Base-by-base conservation (phyloP, 345 rosid species). In the Hibiscus trionum region DNA sequence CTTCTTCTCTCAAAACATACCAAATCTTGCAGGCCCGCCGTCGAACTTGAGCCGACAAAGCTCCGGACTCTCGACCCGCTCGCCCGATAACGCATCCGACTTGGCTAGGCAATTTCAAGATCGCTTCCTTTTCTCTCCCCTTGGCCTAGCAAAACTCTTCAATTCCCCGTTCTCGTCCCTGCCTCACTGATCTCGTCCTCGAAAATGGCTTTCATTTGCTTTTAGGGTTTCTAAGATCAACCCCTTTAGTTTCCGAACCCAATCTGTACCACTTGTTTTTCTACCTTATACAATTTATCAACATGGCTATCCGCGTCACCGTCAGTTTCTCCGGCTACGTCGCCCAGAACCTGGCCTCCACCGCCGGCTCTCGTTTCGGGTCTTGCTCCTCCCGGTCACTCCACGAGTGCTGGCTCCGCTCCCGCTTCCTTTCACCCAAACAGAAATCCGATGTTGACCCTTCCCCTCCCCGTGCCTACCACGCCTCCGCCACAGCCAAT, bases 301-400 rank as follows among this genome's bases (percentile, higher is more conserved):
- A 3, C 16, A 92, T 92, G 98, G 96, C 98, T 75, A 76, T 93
- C 46, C 88, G 93, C 24, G 90, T 83, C 39, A 88, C 93, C 71
- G 33, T 89, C 76, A 79, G 82, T 33, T 88, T 73, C 84, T 89
- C 98, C 69, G 84, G 86, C 80, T 88, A 82, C 77, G 83, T 80
- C 35, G 93, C 90, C 72, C 82, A 87, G 26, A 86, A 76, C 79
- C 56, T 91, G 19, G 89, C 88, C 71, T 53, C 86, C 53, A 72
- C 86, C 69, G 85, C 92, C 80, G 76, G 81, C 26, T 39, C 75
- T 39, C 91, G 93, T 27, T 77, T 78, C 27, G 82, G 88, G 26
- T 74, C 69, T 73, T 80, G 84, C 77, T 77, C 79, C 63, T 81
- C 84, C 58, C 84, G 88, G 1, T 69, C 89, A 21, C 72, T 85